Evolutionary conservation across 345 rosid genomes (phyloP).

Genomic region (Gossypium arboreum): DNA sequence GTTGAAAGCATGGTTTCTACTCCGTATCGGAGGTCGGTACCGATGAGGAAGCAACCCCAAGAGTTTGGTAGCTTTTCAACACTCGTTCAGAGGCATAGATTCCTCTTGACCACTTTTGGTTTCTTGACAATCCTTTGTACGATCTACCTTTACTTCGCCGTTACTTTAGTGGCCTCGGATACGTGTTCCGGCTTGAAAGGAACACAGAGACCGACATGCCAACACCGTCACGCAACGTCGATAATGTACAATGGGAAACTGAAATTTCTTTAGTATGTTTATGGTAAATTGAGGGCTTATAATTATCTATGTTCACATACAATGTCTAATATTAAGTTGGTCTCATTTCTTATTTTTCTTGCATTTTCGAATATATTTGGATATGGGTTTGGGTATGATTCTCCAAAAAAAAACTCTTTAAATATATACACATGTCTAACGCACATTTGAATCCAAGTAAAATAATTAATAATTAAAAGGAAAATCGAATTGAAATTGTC

Average conservation of each 20-base stretch:
- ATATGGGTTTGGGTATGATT: too few relatives aligned
- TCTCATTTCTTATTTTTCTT: too few relatives aligned
- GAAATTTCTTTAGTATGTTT: slow-evolving; percentile 36
- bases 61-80: slow-evolving; percentile 81
- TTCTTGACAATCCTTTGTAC: slow-evolving; percentile 82
- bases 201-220: slow-evolving; percentile 53
- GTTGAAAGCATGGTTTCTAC: slow-evolving; percentile 65
- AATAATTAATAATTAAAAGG: too few relatives aligned
- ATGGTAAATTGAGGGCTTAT: not conserved
- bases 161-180: slow-evolving; percentile 61
- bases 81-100: slow-evolving; percentile 69
- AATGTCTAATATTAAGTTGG: too few relatives aligned
- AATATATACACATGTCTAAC: too few relatives aligned
- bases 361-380: too few relatives aligned
- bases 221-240: slow-evolving; percentile 40
- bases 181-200: slow-evolving; percentile 70
- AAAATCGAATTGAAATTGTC: too few relatives aligned
- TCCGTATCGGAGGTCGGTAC: slow-evolving; percentile 62
- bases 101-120: slow-evolving; percentile 75
- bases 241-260: slow-evolving; percentile 50
- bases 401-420: too few relatives aligned
- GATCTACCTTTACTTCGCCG: slow-evolving; percentile 81
- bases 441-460: too few relatives aligned
- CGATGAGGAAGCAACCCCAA: slow-evolving; percentile 57
- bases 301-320: too few relatives aligned